A percentile compares a stretch with the other conserved stretches of the same genome.
These are phyloP conservation scores for Lachnellula suecica DNA, from an alignment of 2,329 filamentous ascomycete genomes.

Conservation along the genomic window DNA sequence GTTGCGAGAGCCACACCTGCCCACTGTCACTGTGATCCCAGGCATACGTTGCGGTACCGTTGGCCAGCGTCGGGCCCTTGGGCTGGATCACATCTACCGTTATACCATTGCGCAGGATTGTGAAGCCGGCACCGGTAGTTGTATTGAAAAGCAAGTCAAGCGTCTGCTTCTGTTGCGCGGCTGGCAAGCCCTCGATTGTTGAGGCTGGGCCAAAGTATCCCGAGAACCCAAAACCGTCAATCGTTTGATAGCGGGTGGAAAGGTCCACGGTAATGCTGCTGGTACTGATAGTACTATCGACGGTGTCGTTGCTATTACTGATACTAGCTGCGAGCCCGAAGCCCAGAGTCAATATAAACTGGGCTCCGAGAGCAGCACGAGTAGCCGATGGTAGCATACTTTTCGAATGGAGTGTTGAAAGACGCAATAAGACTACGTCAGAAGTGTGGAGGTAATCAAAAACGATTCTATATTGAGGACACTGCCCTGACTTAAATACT, in stretches of 20 bases:
- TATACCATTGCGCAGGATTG: slow-evolving; percentile 50
- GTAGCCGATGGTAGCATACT: too few species aligned
- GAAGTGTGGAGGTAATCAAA: too few species aligned
- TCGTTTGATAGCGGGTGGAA: slow-evolving; percentile 31
- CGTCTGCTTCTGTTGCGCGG: slow-evolving; percentile 34
- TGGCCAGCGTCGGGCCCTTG: slow-evolving; percentile 42
- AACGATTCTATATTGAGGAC: too few species aligned
- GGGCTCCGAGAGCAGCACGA: too few species aligned
- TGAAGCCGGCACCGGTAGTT: slow-evolving; percentile 46
- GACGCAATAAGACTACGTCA: too few species aligned
- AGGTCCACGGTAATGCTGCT: slow-evolving; percentile 29
- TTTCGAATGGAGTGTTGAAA: too few species aligned
- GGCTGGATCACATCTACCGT: slow-evolving; percentile 45
- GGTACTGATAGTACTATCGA: too few species aligned
- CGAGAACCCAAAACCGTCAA: slow-evolving; percentile 49
- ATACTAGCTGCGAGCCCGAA: too few species aligned
- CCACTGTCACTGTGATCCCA: slow-evolving; percentile 48
- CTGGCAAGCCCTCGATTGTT: slow-evolving; percentile 37
- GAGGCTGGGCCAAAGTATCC: slow-evolving; percentile 46
- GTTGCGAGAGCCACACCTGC: slow-evolving; percentile 51
- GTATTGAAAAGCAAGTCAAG: slow-evolving; percentile 47
- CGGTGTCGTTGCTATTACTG: too few species aligned
- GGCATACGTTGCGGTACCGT: slow-evolving; percentile 39
- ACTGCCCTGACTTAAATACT: too few species aligned
- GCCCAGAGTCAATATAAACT: too few species aligned